Conservation (phyloP, 768 basidiomycete species). For the Tricholoma flavovirens region DNA sequence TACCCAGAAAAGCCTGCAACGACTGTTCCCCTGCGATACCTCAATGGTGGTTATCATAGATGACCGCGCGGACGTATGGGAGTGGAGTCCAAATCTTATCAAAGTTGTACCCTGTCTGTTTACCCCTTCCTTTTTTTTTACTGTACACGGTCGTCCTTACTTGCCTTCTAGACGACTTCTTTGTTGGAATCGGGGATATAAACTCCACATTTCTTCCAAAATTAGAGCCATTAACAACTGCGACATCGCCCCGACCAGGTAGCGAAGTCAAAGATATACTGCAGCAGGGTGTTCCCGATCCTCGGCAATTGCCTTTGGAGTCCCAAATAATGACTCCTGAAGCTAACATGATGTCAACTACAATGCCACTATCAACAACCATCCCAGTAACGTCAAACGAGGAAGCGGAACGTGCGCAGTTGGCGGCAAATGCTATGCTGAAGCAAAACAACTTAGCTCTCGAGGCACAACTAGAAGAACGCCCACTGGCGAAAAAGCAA, state of each 20-base stretch:
- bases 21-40: slow-evolving; percentile 94
- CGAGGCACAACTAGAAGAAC: slow-evolving; percentile 79
- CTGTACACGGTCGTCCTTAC: slow-evolving; percentile 13
- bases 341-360: neutral
- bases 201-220: slow-evolving; percentile 93
- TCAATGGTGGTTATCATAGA: slow-evolving; percentile 99
- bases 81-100: slow-evolving; percentile 92
- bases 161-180: slow-evolving; percentile 78
- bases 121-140: neutral
- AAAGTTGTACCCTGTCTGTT: slow-evolving; percentile 93
- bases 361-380: slow-evolving; percentile 14
- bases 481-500: slow-evolving; percentile 85
- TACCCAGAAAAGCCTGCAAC: slow-evolving; percentile 85
- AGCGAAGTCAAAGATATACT: slow-evolving; percentile 4
- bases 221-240: slow-evolving; percentile 46
- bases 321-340: slow-evolving; percentile 2
- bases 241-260: slow-evolving; percentile 21
- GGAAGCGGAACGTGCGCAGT: slow-evolving; percentile 43
- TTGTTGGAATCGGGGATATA: slow-evolving; percentile 96
- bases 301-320: neutral
- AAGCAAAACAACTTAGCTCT: slow-evolving; percentile 69
- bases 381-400: slow-evolving; percentile 20
- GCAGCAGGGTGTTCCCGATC: neutral
- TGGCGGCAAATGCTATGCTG: slow-evolving; percentile 49
- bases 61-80: slow-evolving; percentile 98